Evolutionary conservation across 75 land plant genomes (phyloP), one percentile per base, ranked within the genome.

Genomic region (Pinus albicaulis): DNA sequence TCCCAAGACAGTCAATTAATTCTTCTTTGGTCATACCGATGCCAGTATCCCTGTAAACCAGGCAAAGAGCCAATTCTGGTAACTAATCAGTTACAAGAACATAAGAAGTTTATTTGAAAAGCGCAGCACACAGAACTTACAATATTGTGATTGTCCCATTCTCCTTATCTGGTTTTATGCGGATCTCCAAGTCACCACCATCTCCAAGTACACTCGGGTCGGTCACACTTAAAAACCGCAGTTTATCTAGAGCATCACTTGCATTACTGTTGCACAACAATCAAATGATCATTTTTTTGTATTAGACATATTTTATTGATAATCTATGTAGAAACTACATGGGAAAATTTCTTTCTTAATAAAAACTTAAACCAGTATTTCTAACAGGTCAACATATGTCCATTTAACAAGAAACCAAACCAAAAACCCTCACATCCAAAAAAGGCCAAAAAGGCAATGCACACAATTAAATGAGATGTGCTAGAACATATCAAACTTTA

Each of bases 221-320:
- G 1, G 93, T 91, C 55, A 91, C 91, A 72, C 93, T 91, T n/a
- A 89, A 59, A 82, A 91, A 91, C 24, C 93, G 81, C 74, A 91
- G 56, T 78, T 91, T 91, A 71, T 91, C 93, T 75, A 91, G 78
- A 20, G 93, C 93, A 78, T 91, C 93, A 84, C 93, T 91, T 62
- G 93, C 92, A 86, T 91, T 91, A 60, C 93, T 90, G 92, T 68
- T 23, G n/a, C 6, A 68, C 3, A 41, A n/a, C 52, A 68, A 44
- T 7, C 22, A 20, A 38, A 38, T 0, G 15, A 12, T 24, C 64
- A 41, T 16, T 34, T 8, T 16, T 64, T 64, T 64, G 53, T 48
- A 10, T 48, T 48, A 48, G 11, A 48, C 12, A 48, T 11, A 48
- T 48, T 48, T 48, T 48, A 48, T 48, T 48, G 53, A 48, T 48